phyloP scores from a whole-genome alignment of 768 basidiomycete genomes.

The Imleria badia region DNA sequence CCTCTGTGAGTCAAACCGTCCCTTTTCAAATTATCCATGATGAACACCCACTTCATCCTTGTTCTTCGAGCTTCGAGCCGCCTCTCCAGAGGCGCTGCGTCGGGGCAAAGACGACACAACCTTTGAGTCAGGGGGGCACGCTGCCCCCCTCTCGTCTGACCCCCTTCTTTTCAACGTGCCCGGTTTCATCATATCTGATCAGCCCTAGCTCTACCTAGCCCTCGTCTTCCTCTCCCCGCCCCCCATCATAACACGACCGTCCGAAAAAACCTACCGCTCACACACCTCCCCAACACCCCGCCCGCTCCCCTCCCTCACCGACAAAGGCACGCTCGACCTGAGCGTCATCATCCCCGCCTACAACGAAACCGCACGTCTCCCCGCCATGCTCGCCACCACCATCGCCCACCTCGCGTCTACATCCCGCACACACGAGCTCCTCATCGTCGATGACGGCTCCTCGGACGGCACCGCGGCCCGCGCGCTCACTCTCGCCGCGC shows the following conservation, averaged over 20 bases:
- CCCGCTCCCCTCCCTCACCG: slow-evolving; percentile 57
- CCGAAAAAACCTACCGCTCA: slow-evolving; percentile 71
- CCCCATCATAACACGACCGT: slow-evolving; percentile 57
- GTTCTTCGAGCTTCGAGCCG: slow-evolving; percentile 83
- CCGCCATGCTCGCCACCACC: slow-evolving; percentile 76
- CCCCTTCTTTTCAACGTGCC: neutral
- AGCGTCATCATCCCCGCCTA: slow-evolving; percentile 88
- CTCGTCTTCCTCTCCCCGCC: slow-evolving; percentile 76
- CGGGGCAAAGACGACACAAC: slow-evolving; percentile 63
- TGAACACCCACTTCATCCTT: slow-evolving; percentile 82
- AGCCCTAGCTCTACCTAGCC: slow-evolving; percentile 59
- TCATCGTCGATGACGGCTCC: slow-evolving; percentile 92
- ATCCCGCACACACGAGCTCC: slow-evolving; percentile 66
- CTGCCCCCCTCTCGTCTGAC: slow-evolving; percentile 38
- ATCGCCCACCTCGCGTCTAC: slow-evolving; percentile 57
- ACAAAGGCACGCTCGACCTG: slow-evolving; percentile 63
- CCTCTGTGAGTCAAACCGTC: slow-evolving; percentile 28
- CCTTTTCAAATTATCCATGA: slow-evolving; percentile 35
- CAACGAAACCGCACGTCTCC: slow-evolving; percentile 86
- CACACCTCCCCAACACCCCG: slow-evolving; percentile 48
- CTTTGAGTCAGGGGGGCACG: slow-evolving; percentile 44
- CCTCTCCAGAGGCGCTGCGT: slow-evolving; percentile 46
- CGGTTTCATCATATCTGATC: slow-evolving; percentile 10
- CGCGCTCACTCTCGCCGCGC: slow-evolving; percentile 62
- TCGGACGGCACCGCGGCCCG: slow-evolving; percentile 67